A percentile compares a stretch with the other conserved stretches of the same genome.
phyloP scores from a whole-genome alignment of 2,329 filamentous ascomycete genomes.

The Xylaria sp. region DNA sequence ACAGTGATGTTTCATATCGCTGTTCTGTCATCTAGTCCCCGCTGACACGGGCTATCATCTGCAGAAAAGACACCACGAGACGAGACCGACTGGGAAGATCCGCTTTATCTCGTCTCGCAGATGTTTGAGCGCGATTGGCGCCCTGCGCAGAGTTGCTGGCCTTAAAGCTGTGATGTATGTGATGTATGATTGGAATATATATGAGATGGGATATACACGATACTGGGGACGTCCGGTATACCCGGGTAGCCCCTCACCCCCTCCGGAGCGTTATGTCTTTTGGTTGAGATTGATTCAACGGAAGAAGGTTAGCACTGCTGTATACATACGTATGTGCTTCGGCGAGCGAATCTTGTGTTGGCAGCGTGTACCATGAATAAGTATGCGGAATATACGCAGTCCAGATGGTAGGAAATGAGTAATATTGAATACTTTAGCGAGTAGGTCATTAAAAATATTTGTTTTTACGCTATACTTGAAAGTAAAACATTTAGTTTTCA shows the following conservation, averaged over 20 bases:
- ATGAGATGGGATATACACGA: not conserved
- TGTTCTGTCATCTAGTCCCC: too few relatives aligned
- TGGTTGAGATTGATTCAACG: too few relatives aligned
- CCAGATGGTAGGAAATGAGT: too few relatives aligned
- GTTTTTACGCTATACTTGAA: too few relatives aligned
- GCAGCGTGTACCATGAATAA: not conserved
- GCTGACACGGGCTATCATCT: conserved; percentile 1
- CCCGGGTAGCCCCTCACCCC: too few relatives aligned
- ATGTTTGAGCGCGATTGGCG: conserved; percentile 57
- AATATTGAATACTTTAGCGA: too few relatives aligned
- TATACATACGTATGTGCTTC: not conserved
- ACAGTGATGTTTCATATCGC: not conserved
- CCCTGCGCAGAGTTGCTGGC: conserved; percentile 40
- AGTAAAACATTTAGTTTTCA: too few relatives aligned
- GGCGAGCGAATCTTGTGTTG: not conserved
- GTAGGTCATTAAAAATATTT: too few relatives aligned
- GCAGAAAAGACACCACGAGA: conserved; percentile 17
- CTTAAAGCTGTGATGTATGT: conserved; percentile 8
- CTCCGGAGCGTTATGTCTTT: too few relatives aligned
- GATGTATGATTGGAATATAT: not conserved
- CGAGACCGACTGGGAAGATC: conserved; percentile 48
- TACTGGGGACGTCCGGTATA: too few relatives aligned
- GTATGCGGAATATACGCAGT: too few relatives aligned
- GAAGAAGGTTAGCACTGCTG: too few relatives aligned
- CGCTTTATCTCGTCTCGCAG: conserved; percentile 57